Conservation (phyloP, 768 basidiomycete species). For the Cyclocybe cylindracea region DNA sequence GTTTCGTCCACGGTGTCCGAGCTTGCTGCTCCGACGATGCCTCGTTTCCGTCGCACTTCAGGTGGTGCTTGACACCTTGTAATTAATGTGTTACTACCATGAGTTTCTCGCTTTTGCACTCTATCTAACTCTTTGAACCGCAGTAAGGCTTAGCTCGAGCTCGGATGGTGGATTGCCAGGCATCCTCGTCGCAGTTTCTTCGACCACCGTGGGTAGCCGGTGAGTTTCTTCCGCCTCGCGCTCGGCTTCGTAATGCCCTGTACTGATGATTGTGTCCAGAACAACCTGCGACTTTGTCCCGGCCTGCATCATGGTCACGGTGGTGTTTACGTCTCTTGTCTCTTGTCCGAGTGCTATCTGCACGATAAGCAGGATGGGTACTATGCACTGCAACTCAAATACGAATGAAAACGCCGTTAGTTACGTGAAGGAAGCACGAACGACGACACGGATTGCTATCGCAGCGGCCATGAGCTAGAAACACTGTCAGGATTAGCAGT, state of each 20-base stretch:
- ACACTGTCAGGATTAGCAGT: background rate
- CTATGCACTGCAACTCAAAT: conserved; percentile 17
- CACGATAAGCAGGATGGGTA: conserved; percentile 26
- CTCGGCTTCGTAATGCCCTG: background rate
- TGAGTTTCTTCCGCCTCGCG: background rate
- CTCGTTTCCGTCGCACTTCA: too few relatives aligned
- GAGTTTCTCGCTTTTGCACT: background rate
- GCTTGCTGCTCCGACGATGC: too few relatives aligned
- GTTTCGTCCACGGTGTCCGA: background rate
- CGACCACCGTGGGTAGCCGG: background rate
- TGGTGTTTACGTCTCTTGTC: conserved; percentile 17
- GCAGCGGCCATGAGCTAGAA: conserved; percentile 19
- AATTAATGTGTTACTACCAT: background rate
- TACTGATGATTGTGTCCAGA: conserved; percentile 19
- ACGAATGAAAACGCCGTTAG: background rate
- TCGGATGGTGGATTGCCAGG: too few relatives aligned
- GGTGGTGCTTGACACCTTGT: too few relatives aligned
- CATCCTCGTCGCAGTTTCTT: background rate
- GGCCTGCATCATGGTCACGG: conserved; percentile 11
- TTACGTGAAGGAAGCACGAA: conserved; percentile 6
- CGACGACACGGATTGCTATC: conserved; percentile 20
- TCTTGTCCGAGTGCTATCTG: conserved; percentile 22
- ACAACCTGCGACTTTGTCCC: conserved; percentile 9
- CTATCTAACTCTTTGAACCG: background rate
- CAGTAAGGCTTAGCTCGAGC: too few relatives aligned